Evolutionary conservation across 768 basidiomycete genomes (phyloP).

Genomic region (Paxillus ammoniavirescens): DNA sequence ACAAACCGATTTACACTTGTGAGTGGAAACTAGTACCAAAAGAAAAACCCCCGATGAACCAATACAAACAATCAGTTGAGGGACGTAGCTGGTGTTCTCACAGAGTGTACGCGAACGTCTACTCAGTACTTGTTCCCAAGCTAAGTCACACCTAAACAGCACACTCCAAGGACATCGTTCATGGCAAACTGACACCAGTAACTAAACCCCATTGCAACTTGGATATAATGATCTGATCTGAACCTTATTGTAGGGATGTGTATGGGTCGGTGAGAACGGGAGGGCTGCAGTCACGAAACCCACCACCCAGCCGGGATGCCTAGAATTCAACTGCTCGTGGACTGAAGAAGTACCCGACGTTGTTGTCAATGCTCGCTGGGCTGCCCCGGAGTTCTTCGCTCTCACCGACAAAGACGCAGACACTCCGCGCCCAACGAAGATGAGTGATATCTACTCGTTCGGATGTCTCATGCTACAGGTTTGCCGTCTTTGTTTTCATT

Average conservation of each 20-base stretch:
- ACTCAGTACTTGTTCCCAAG: not conserved
- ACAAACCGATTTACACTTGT: not conserved
- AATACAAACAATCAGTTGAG: too few relatives aligned
- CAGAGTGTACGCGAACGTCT: too few relatives aligned
- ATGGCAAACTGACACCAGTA: slow-evolving; percentile 10
- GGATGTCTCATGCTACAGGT: slow-evolving; percentile 17
- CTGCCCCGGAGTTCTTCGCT: slow-evolving; percentile 10
- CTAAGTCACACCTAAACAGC: not conserved
- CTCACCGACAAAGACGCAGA: not conserved
- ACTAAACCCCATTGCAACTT: not conserved
- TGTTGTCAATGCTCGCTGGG: slow-evolving; percentile 11
- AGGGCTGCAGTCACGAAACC: not conserved
- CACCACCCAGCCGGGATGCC: too few relatives aligned
- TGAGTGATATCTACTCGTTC: slow-evolving; percentile 16
- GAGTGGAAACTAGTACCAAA: too few relatives aligned
- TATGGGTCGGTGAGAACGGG: slow-evolving; percentile 1
- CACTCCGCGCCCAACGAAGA: slow-evolving; percentile 3
- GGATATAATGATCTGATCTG: not conserved
- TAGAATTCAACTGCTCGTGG: too few relatives aligned
- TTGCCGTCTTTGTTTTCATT: not conserved
- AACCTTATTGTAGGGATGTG: not conserved
- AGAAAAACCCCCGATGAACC: too few relatives aligned
- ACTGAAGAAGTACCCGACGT: not conserved
- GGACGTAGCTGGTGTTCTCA: too few relatives aligned
- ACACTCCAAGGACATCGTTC: not conserved